Conservation (phyloP, 805 yeast species). For the Candida piceae region DNA sequence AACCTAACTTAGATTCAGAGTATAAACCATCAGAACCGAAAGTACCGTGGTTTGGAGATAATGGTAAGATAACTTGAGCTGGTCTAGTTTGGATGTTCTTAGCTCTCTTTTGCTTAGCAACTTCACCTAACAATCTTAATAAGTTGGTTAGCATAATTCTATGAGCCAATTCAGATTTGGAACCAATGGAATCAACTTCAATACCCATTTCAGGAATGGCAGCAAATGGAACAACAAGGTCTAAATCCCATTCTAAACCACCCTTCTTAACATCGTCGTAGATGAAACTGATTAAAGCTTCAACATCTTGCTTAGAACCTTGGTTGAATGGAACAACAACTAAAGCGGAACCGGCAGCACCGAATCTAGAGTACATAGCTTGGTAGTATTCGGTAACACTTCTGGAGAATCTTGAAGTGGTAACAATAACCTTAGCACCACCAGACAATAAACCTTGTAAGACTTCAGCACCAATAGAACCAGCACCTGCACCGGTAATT, state of each 20-base stretch:
- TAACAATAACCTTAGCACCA: constrained; percentile 96
- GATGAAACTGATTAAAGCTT: constrained; percentile 77
- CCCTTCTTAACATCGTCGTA: constrained; percentile 79
- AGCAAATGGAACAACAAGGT: constrained; percentile 94
- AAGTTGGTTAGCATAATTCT: constrained; percentile 97
- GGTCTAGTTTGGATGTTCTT: constrained; percentile 89
- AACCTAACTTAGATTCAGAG: constrained; percentile 93
- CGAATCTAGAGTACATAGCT: constrained; percentile 84
- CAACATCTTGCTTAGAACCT: constrained; percentile 92
- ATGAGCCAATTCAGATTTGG: constrained; percentile 96
- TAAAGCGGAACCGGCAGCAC: constrained; percentile 87
- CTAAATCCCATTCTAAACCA: constrained; percentile 97
- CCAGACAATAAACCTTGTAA: constrained; percentile 93
- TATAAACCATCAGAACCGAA: constrained; percentile 98
- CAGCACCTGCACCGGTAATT: constrained; percentile 98
- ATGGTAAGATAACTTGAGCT: constrained; percentile 93
- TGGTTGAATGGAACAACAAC: constrained; percentile 98
- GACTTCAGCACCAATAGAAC: constrained; percentile 97
- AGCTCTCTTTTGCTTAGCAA: constrained; percentile 75
- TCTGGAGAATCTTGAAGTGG: constrained; percentile 93
- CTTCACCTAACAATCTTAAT: constrained; percentile 85
- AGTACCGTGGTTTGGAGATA: constrained; percentile 98
- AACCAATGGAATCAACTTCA: constrained; percentile 87
- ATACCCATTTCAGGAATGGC: constrained; percentile 99
- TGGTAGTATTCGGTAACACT: constrained; percentile 95